Conservation (phyloP, 2,329 filamentous ascomycete genomes). For the Phaeosphaeria sp. region DNA sequence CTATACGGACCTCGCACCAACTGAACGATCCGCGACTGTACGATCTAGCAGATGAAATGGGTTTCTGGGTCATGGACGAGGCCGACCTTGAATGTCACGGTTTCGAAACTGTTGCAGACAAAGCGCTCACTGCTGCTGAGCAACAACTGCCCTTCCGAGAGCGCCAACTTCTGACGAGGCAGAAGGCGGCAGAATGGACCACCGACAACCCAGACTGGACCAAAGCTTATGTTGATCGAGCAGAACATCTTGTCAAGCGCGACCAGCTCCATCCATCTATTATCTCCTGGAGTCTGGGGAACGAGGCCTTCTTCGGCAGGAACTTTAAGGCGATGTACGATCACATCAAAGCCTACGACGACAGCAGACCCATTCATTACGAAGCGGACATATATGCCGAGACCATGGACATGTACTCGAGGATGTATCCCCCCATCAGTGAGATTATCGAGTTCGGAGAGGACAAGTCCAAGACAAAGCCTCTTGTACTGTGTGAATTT, state of each 20-base stretch:
- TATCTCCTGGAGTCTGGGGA: constrained; percentile 76
- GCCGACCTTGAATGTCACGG: constrained; percentile 58
- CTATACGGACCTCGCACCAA: constrained; percentile 72
- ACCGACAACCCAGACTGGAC: constrained; percentile 68
- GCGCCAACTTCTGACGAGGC: constrained; percentile 63
- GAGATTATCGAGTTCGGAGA: constrained; percentile 57
- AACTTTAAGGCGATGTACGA: constrained; percentile 74
- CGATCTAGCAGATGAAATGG: constrained; percentile 69
- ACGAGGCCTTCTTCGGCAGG: constrained; percentile 74
- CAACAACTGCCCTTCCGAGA: constrained; percentile 64
- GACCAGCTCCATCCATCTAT: constrained; percentile 76
- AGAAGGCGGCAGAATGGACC: constrained; percentile 63
- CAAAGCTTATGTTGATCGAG: constrained; percentile 71
- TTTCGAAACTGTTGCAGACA: constrained; percentile 48
- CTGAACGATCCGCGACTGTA: constrained; percentile 67
- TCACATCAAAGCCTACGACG: constrained; percentile 65
- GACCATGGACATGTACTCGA: constrained; percentile 69
- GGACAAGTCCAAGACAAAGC: constrained; percentile 54
- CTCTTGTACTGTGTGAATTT: constrained; percentile 64
- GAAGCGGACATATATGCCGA: constrained; percentile 68
- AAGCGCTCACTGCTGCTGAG: constrained; percentile 28
- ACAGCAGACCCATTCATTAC: constrained; percentile 68
- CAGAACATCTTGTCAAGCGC: constrained; percentile 67
- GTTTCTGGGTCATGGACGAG: constrained; percentile 68
- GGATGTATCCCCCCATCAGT: constrained; percentile 69